phyloP scores from a whole-genome alignment of 108 stramenopile genomes.

The Cyclotella atomus region DNA sequence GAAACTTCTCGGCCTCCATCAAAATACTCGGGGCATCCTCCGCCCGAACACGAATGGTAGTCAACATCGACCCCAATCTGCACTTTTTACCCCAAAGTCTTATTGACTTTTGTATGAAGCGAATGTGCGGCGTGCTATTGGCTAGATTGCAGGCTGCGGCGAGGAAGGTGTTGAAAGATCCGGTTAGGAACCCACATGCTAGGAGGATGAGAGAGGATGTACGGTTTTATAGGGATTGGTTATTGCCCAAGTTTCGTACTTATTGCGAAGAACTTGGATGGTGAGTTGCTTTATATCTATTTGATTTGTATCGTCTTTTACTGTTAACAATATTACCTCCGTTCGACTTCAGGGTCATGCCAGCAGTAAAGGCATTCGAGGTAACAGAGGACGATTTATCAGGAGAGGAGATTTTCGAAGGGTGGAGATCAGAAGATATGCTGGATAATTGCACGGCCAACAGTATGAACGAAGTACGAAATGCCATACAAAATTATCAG shows the following conservation, averaged over 20 bases:
- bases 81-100: slow-evolving; percentile 79
- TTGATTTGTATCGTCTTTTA: not conserved
- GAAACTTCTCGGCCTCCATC: slow-evolving; percentile 72
- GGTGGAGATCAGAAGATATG: slow-evolving; percentile 35
- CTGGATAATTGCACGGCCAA: not conserved
- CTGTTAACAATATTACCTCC: not conserved
- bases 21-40: slow-evolving; percentile 76
- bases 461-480: not conserved
- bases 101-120: slow-evolving; percentile 92
- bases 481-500: slow-evolving; percentile 7
- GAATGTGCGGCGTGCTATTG: slow-evolving; percentile 88
- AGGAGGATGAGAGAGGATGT: slow-evolving; percentile 79
- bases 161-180: slow-evolving; percentile 71
- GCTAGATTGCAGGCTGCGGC: slow-evolving; percentile 80
- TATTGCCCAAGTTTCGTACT: slow-evolving; percentile 81
- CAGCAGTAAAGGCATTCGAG: slow-evolving; percentile 72
- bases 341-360: slow-evolving; percentile 53
- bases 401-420: slow-evolving; percentile 36
- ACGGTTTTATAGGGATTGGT: slow-evolving; percentile 85
- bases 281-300: slow-evolving; percentile 16
- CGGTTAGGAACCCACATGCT: slow-evolving; percentile 76
- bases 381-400: slow-evolving; percentile 61
- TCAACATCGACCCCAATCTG: slow-evolving; percentile 91
- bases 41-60: slow-evolving; percentile 79
- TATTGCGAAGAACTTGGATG: slow-evolving; percentile 81